A percentile compares a stretch with the other conserved stretches of the same genome.
Conservation (phyloP, 2,329 filamentous ascomycete genomes). For the Xylaria sp. region DNA sequence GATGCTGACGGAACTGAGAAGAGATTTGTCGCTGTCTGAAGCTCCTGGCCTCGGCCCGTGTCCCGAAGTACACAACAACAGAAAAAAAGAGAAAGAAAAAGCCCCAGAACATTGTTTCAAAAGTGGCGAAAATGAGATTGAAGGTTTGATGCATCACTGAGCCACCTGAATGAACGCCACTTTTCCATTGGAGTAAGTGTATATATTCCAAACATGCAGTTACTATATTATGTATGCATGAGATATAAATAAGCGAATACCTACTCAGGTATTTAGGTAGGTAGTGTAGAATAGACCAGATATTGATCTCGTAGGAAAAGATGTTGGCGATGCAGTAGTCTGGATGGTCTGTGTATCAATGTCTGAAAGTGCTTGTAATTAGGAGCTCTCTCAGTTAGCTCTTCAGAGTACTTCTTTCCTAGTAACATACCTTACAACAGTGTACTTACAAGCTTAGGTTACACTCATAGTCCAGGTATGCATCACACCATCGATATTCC, state of each 20-base stretch:
- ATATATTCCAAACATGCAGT: too few relatives aligned
- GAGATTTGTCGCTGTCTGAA: conserved; percentile 5
- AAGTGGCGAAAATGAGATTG: neutral
- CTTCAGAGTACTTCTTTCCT: neutral
- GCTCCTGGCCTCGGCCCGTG: conserved; percentile 30
- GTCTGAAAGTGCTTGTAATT: neutral
- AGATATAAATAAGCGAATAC: neutral
- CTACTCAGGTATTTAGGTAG: neutral
- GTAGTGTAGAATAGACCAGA: neutral
- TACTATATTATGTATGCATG: neutral
- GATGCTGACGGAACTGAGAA: conserved; percentile 15
- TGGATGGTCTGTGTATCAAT: neutral
- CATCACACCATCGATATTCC: neutral
- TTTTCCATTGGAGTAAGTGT: neutral
- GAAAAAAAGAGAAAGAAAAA: neutral
- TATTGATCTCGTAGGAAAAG: neutral
- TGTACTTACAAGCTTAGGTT: neutral
- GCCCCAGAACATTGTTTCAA: neutral
- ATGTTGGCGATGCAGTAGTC: neutral
- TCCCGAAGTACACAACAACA: conserved; percentile 25
- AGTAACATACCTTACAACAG: neutral
- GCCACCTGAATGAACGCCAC: neutral
- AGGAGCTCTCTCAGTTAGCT: neutral
- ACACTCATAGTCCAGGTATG: neutral
- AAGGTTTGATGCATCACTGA: neutral